These are phyloP conservation scores for Saturnispora saitoi DNA, from an alignment of 805 yeast species.

Conservation along the genomic window DNA sequence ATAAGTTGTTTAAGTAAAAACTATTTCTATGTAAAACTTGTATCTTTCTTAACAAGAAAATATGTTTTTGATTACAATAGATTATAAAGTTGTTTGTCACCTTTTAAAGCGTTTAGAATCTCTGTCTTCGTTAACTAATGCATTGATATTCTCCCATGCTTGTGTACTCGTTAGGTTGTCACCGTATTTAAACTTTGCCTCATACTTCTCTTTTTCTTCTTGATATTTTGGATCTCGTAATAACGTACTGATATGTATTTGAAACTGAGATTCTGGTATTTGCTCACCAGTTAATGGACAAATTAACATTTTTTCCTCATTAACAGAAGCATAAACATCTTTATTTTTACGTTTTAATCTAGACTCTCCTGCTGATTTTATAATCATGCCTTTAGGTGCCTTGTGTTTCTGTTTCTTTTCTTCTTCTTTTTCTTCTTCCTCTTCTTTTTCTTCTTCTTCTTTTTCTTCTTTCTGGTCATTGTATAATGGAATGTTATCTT, in stretches of 20 bases:
- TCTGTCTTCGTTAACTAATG: constrained; percentile 20
- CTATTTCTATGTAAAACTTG: background rate
- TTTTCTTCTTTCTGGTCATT: constrained; percentile 1
- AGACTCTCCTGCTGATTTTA: constrained; percentile 65
- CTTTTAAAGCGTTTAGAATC: constrained; percentile 7
- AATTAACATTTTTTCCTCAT: constrained; percentile 34
- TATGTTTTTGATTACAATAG: background rate
- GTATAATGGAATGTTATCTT: constrained; percentile 1
- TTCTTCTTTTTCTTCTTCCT: background rate
- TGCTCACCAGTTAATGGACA: constrained; percentile 76
- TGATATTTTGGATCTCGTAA: constrained; percentile 73
- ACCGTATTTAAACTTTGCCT: constrained; percentile 41
- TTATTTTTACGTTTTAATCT: constrained; percentile 31
- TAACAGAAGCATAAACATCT: background rate
- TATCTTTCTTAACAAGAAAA: background rate
- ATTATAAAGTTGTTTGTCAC: constrained; percentile 1
- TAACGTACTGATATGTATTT: constrained; percentile 58
- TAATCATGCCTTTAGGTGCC: constrained; percentile 45
- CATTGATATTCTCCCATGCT: constrained; percentile 53
- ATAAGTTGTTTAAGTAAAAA: constrained; percentile 3
- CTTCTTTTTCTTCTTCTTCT: constrained; percentile 5
- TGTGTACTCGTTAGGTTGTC: constrained; percentile 32
- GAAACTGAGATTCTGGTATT: constrained; percentile 64
- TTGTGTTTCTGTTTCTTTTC: constrained; percentile 5
- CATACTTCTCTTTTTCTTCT: constrained; percentile 55